phyloP scores from a whole-genome alignment of 805 yeast genomes.

The Schwanniomyces pseudopolymorphus region DNA sequence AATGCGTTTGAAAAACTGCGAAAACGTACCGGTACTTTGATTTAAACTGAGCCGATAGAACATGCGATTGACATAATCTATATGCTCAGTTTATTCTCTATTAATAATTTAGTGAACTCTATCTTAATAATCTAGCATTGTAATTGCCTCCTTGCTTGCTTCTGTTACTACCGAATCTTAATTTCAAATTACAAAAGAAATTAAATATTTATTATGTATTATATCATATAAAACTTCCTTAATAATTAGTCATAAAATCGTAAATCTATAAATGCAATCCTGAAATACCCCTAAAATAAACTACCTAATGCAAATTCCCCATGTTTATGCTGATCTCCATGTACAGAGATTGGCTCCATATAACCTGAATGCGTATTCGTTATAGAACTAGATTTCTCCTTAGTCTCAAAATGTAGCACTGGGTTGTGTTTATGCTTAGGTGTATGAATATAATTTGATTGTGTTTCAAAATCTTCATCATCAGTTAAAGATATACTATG shows the following conservation, averaged over 20 bases:
- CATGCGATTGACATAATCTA: no score
- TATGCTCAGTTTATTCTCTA: no score
- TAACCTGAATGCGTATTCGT: neutral
- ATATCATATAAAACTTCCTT: neutral
- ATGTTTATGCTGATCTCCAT: neutral
- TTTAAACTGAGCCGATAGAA: no score
- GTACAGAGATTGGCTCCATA: neutral
- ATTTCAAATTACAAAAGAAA: no score
- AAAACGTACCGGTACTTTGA: no score
- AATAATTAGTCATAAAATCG: neutral
- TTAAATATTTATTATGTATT: neutral
- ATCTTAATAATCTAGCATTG: no score
- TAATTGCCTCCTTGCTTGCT: no score
- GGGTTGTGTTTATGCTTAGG: neutral
- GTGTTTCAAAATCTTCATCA: slow-evolving; percentile 14
- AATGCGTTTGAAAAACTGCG: no score
- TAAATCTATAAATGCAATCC: neutral
- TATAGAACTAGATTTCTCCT: neutral
- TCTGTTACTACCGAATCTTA: no score
- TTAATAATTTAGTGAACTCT: no score
- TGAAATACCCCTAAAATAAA: neutral
- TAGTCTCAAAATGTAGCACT: neutral
- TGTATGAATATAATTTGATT: slow-evolving; percentile 4
- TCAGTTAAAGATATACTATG: slow-evolving; percentile 16
- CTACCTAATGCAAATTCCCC: neutral